Evolutionary conservation across 2,329 filamentous ascomycete genomes (phyloP).

Genomic region (Xylariaceae sp.): DNA sequence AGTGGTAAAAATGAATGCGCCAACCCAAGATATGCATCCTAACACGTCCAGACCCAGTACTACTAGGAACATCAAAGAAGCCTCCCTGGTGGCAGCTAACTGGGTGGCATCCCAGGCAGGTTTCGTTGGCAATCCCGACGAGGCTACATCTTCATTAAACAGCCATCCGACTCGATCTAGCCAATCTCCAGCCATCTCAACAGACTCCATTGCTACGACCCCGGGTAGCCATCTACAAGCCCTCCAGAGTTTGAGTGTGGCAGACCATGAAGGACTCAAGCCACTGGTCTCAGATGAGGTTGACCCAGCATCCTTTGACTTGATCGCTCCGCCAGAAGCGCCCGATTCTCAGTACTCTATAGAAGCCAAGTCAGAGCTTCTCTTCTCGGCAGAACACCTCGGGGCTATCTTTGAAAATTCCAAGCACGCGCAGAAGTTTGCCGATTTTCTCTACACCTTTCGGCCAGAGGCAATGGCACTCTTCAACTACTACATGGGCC

Average conservation of each 20-base stretch:
- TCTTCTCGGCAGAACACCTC: constrained; percentile 63
- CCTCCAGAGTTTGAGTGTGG: constrained; percentile 26
- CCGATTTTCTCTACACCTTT: constrained; percentile 56
- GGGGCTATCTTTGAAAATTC: constrained; percentile 60
- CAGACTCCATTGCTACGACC: constrained; percentile 24
- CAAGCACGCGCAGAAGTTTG: constrained; percentile 59
- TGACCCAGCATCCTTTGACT: constrained; percentile 37
- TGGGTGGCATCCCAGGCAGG: constrained; percentile 17
- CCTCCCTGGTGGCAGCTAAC: constrained; percentile 10
- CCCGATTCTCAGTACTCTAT: constrained; percentile 45
- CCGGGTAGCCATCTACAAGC: constrained; percentile 17
- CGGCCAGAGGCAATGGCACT: constrained; percentile 59
- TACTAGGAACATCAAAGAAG: constrained; percentile 5
- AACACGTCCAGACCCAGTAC: not conserved
- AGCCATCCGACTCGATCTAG: constrained; percentile 29
- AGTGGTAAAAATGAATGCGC: not conserved
- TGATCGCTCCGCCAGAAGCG: constrained; percentile 40
- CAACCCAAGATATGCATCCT: not conserved
- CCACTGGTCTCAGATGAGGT: constrained; percentile 35
- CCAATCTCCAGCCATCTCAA: constrained; percentile 28
- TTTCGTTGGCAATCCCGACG: constrained; percentile 16
- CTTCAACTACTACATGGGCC: constrained; percentile 66
- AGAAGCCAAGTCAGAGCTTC: constrained; percentile 57
- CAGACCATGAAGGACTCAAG: constrained; percentile 32
- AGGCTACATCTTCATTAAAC: constrained; percentile 19